phyloP scores from a whole-genome alignment of 805 yeast genomes.

The Ogataea ramenticola region DNA sequence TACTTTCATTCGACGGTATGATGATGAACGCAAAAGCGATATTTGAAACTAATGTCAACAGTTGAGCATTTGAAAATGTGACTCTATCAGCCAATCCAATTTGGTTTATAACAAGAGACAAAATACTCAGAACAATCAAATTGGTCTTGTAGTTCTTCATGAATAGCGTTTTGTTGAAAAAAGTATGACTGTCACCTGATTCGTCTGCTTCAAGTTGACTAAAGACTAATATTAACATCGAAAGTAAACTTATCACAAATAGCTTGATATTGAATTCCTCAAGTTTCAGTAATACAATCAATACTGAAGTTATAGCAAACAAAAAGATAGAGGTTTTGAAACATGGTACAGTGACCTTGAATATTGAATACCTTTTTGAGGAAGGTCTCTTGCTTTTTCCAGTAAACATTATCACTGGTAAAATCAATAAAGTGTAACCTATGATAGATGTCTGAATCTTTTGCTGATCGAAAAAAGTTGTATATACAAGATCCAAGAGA shows the following conservation, averaged over 20 bases:
- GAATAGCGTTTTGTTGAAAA: slow-evolving; percentile 18
- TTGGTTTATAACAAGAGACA: slow-evolving; percentile 5
- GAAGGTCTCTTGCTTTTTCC: not conserved
- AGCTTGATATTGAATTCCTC: slow-evolving; percentile 20
- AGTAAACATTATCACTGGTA: slow-evolving; percentile 2
- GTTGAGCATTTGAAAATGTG: not conserved
- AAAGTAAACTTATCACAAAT: slow-evolving; percentile 24
- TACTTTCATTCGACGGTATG: slow-evolving; percentile 6
- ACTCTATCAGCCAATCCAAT: not conserved
- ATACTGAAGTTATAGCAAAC: slow-evolving; percentile 1
- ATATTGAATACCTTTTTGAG: not conserved
- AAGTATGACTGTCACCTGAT: slow-evolving; percentile 6
- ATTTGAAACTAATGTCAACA: slow-evolving; percentile 6
- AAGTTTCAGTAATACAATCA: slow-evolving; percentile 7
- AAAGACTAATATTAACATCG: slow-evolving; percentile 18
- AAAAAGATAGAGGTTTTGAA: not conserved
- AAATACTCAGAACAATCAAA: slow-evolving; percentile 13
- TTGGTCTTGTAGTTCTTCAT: slow-evolving; percentile 17
- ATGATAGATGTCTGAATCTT: not conserved
- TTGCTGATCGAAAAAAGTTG: not conserved
- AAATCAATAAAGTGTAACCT: slow-evolving; percentile 4
- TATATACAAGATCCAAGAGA: slow-evolving; percentile 1
- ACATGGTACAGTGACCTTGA: not conserved
- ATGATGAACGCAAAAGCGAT: slow-evolving; percentile 8
- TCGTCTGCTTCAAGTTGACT: slow-evolving; percentile 22